A percentile compares a stretch with the other conserved stretches of the same genome.
phyloP scores from a whole-genome alignment of 179 eudicot species.

The Dionaea muscipula region DNA sequence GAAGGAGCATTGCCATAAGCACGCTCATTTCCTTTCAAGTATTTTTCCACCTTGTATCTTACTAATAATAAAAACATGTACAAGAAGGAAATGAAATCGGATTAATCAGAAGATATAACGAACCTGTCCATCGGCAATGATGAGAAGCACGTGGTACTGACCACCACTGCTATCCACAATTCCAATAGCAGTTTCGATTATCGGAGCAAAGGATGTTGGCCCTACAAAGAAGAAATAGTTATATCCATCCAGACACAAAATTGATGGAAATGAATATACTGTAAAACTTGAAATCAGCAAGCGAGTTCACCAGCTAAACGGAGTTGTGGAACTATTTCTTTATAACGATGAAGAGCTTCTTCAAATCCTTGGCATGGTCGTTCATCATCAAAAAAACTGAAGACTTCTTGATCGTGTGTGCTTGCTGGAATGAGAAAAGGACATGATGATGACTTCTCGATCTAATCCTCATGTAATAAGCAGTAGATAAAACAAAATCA shows the following conservation, averaged over 20 bases:
- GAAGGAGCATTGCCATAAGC: background rate
- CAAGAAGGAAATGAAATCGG: background rate
- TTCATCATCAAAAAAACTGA: constrained; percentile 12
- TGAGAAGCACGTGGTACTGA: constrained; percentile 17
- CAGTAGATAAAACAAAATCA: background rate
- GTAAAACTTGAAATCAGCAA: background rate
- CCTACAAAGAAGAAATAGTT: too few species aligned
- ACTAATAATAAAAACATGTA: too few species aligned
- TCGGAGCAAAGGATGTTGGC: background rate
- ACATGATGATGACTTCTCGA: background rate
- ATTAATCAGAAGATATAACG: background rate
- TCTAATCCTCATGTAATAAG: background rate
- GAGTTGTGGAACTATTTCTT: constrained; percentile 8
- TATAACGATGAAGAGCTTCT: constrained; percentile 9
- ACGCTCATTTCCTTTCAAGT: too few species aligned
- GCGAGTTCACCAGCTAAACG: constrained; percentile 7
- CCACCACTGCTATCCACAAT: constrained; percentile 17
- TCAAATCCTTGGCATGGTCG: constrained; percentile 7
- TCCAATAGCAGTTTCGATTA: constrained; percentile 15
- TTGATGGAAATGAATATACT: too few species aligned
- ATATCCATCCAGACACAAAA: too few species aligned
- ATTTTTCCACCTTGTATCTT: too few species aligned
- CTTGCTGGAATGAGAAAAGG: constrained; percentile 5
- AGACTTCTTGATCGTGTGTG: constrained; percentile 17
- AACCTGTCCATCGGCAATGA: constrained; percentile 22